phyloP scores from a whole-genome alignment of 2,329 filamentous ascomycete species.

The Monosporascus sp. region DNA sequence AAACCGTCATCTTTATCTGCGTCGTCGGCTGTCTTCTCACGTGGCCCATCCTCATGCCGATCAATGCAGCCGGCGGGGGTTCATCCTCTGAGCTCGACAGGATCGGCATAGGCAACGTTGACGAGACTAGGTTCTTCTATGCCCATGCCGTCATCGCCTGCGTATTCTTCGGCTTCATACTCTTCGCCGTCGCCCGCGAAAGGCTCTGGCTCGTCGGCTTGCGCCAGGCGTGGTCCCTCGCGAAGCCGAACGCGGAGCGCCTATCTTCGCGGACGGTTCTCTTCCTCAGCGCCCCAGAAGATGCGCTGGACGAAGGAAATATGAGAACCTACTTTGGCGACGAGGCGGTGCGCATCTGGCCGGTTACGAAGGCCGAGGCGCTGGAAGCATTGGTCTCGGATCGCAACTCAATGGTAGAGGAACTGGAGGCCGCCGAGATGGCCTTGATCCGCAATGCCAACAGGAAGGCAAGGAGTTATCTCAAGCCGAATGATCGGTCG shows the following conservation, averaged over 20 bases:
- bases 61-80: conserved; percentile 77
- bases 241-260: conserved; percentile 74
- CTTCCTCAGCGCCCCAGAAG: conserved; percentile 78
- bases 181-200: conserved; percentile 86
- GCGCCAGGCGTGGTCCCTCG: conserved; percentile 88
- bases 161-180: conserved; percentile 80
- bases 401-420: conserved; percentile 68
- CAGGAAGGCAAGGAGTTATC: conserved; percentile 49
- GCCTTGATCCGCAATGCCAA: conserved; percentile 73
- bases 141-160: conserved; percentile 79
- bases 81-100: conserved; percentile 61
- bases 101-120: conserved; percentile 49
- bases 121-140: conserved; percentile 63
- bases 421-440: conserved; percentile 79
- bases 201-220: conserved; percentile 91
- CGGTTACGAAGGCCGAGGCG: conserved; percentile 67
- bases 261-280: conserved; percentile 89
- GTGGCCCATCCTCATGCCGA: conserved; percentile 78
- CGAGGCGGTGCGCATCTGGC: conserved; percentile 78
- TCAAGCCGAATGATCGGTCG: conserved; percentile 10
- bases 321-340: conserved; percentile 74
- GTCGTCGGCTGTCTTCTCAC: conserved; percentile 76
- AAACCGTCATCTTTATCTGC: conserved; percentile 70
- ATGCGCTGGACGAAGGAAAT: conserved; percentile 69
- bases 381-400: conserved; percentile 75